A percentile compares a stretch with the other conserved stretches of the same genome.
Evolutionary conservation across 1,284 basidiomycete genomes (phyloP).

Genomic region (Cutaneotrichosporon arboriforme): DNA sequence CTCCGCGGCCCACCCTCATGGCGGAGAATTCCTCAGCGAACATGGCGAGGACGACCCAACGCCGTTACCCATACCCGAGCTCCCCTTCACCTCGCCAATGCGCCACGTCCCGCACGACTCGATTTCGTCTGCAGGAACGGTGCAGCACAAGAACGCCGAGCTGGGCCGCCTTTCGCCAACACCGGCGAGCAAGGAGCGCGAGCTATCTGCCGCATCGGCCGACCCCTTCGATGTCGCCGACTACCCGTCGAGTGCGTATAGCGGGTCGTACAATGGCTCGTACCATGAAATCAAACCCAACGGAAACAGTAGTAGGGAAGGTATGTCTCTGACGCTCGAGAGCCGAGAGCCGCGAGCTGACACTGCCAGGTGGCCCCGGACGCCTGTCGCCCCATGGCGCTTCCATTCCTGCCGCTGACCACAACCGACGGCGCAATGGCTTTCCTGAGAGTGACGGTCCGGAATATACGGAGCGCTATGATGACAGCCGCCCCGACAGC

Average conservation of each 20-base stretch:
- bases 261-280: not conserved
- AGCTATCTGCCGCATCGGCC: not conserved
- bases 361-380: too few relatives aligned
- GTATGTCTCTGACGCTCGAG: too few relatives aligned
- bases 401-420: not conserved
- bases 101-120: constrained; percentile 27
- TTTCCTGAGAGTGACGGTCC: not conserved
- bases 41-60: constrained; percentile 5
- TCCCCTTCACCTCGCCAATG: constrained; percentile 21
- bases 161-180: not conserved
- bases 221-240: not conserved
- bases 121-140: constrained; percentile 24
- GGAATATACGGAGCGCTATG: not conserved
- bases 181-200: not conserved
- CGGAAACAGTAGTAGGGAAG: too few relatives aligned
- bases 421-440: not conserved
- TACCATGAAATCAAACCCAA: too few relatives aligned
- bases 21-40: not conserved
- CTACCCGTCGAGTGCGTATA: not conserved
- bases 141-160: not conserved
- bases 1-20: too few relatives aligned
- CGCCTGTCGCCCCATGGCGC: not conserved
- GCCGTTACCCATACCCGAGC: not conserved
- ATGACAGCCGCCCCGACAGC: not conserved
- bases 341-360: too few relatives aligned